Base-by-base conservation (phyloP, 1,139 yeast genomes). In the Yamadazyma membranifaciens region DNA sequence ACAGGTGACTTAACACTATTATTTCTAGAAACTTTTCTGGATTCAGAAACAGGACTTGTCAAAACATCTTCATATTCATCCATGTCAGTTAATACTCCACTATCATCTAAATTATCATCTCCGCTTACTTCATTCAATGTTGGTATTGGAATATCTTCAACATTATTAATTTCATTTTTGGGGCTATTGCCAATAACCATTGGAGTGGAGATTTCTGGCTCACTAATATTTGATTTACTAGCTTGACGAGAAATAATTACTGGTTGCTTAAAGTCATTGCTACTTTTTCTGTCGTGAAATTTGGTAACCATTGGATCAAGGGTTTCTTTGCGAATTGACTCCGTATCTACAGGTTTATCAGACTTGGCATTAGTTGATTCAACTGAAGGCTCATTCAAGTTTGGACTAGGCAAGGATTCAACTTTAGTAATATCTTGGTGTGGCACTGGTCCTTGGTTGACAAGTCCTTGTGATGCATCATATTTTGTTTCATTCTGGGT, bases 71-170 rank as follows among this genome's bases (percentile, higher is more conserved):
- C 42, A 27, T 27, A 39, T 20, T 38, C 41, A 29, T 41, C 44
- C n/a, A 29, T 3, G 6, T 38, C 41, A 9, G 42, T 39, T 9
- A 44, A 20, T 20, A 20, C 24, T 20, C 24, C 2, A 35, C 44
- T 42, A 16, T 43, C 50, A 12, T 45, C 50, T 5, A 29, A 14
- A 14, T 37, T 31, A 12, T 37, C 48, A n/a, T 52, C 55, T 6
- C 44, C 37, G 4, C 12, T 32, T 11, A 51, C 34, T 9, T 52
- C 55, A 33, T 46, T 45, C 28, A 52, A 45, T 5, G 43, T 34
- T 2, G 56, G 56, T 11, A 31, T 40, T 11, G 49, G 47, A 20
- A 52, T 49, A 14, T 20, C 30, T 26, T 15, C 31, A 28, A 7
- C 24, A 10, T 17, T 7, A 6, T 24, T 30, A 10, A 17, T 12